Evolutionary conservation across 805 yeast genomes (phyloP).

Genomic region (Kluyveromyces lactis): DNA sequence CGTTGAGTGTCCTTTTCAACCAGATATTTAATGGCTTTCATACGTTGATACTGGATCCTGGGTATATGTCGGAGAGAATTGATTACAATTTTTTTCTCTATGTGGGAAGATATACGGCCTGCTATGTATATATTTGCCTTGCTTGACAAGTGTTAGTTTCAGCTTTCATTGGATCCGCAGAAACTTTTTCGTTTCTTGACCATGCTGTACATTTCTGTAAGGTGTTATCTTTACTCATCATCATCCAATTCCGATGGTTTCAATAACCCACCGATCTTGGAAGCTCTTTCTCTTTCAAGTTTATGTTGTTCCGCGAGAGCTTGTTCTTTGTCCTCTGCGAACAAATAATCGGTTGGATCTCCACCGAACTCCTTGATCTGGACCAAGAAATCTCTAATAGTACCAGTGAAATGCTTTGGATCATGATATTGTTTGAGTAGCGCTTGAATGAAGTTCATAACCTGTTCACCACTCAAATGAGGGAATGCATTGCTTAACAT

Average conservation of each 20-base stretch:
- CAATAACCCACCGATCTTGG: constrained; percentile 84
- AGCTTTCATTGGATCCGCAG: too few species aligned
- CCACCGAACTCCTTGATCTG: constrained; percentile 96
- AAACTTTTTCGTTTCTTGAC: too few species aligned
- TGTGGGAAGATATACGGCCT: too few species aligned
- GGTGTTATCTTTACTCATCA: constrained; percentile 22
- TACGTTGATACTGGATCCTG: too few species aligned
- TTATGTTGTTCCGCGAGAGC: constrained; percentile 63
- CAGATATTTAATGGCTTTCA: too few species aligned
- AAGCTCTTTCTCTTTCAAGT: constrained; percentile 70
- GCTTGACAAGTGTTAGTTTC: too few species aligned
- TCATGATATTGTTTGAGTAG: constrained; percentile 68
- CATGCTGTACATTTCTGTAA: too few species aligned
- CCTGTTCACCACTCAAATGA: constrained; percentile 76
- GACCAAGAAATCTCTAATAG: constrained; percentile 88
- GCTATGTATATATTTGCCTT: too few species aligned
- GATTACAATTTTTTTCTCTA: too few species aligned
- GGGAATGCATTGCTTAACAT: constrained; percentile 88
- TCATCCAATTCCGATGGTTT: constrained; percentile 95
- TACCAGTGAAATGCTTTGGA: constrained; percentile 67
- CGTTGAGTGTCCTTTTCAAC: too few species aligned
- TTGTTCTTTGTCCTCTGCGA: constrained; percentile 84
- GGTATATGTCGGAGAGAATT: too few species aligned
- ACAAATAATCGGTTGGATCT: constrained; percentile 87
- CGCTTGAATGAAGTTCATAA: constrained; percentile 71